A percentile compares a stretch with the other conserved stretches of the same genome.
Conservation (phyloP, 2,329 filamentous ascomycete genomes). For the Xylaria sp. region DNA sequence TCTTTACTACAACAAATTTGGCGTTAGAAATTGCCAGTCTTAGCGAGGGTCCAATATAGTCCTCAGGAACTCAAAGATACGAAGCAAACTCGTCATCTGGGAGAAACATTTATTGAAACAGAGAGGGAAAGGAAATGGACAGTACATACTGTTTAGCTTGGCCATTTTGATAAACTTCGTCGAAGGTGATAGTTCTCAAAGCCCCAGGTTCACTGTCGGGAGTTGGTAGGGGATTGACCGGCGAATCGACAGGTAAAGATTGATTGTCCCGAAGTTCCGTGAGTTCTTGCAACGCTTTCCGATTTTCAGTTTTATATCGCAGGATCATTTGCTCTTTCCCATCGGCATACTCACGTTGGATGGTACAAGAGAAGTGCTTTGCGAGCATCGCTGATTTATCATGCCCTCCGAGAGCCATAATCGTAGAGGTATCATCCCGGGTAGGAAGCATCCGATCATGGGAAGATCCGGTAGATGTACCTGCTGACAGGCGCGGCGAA, state of each 20-base stretch:
- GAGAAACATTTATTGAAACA: neutral
- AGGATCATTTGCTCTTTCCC: slow-evolving; percentile 37
- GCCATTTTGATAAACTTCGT: slow-evolving; percentile 51
- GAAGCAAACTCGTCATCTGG: neutral
- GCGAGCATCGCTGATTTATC: slow-evolving; percentile 1
- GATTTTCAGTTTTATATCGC: slow-evolving; percentile 38
- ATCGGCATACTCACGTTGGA: slow-evolving; percentile 32
- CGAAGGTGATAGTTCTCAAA: slow-evolving; percentile 49
- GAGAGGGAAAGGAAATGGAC: neutral
- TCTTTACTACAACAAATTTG: slow-evolving; percentile 41
- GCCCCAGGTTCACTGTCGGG: slow-evolving; percentile 11
- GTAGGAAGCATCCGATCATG: neutral
- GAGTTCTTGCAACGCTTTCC: slow-evolving; percentile 26
- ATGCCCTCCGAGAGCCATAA: neutral
- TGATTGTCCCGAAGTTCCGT: slow-evolving; percentile 18
- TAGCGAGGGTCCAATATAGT: neutral
- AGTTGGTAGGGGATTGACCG: slow-evolving; percentile 15
- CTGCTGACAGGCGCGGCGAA: neutral
- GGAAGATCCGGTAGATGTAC: neutral
- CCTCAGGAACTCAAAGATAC: neutral
- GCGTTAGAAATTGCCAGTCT: slow-evolving; percentile 8
- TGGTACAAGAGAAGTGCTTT: slow-evolving; percentile 31
- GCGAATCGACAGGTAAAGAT: slow-evolving; percentile 30
- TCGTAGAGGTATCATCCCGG: neutral
- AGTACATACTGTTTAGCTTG: slow-evolving; percentile 43